Evolutionary conservation across 345 rosid species (phyloP).

Genomic region (Brassica rapa): DNA sequence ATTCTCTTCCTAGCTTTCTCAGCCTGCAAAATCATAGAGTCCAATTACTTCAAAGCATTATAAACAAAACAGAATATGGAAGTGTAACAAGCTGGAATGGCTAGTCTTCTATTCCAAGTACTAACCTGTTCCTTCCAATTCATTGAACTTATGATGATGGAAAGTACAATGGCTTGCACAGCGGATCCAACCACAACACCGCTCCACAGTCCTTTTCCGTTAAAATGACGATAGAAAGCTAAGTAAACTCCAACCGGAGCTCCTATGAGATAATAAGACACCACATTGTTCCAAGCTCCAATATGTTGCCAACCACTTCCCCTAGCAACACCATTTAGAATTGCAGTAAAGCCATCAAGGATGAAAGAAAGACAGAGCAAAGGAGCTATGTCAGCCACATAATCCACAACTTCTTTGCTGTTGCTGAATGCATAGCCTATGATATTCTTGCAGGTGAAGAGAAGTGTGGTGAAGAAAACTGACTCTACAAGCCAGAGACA

Average conservation of each 20-base stretch:
- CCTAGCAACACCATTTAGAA: constrained; percentile 46
- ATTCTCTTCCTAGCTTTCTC: constrained; percentile 20
- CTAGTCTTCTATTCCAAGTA: neutral
- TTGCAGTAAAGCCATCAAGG: constrained; percentile 43
- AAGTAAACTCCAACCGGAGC: constrained; percentile 42
- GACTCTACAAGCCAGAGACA: constrained; percentile 35
- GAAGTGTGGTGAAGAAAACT: constrained; percentile 30
- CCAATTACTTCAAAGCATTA: neutral
- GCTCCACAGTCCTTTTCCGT: constrained; percentile 47
- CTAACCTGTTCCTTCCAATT: constrained; percentile 43
- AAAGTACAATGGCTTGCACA: constrained; percentile 36
- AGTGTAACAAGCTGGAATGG: neutral
- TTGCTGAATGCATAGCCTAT: constrained; percentile 21
- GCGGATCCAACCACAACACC: constrained; percentile 46
- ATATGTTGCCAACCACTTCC: constrained; percentile 58
- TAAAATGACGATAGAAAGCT: constrained; percentile 29
- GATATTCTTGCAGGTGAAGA: constrained; percentile 33
- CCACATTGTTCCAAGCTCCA: constrained; percentile 49
- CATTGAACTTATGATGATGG: constrained; percentile 30
- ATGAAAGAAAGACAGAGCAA: constrained; percentile 48
- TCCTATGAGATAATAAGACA: constrained; percentile 42
- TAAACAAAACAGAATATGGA: neutral
- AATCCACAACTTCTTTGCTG: constrained; percentile 28
- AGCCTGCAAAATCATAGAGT: constrained; percentile 22
- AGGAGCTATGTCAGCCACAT: constrained; percentile 48